phyloP scores from a whole-genome alignment of 306 rosid genomes.

The Inga laurina region DNA sequence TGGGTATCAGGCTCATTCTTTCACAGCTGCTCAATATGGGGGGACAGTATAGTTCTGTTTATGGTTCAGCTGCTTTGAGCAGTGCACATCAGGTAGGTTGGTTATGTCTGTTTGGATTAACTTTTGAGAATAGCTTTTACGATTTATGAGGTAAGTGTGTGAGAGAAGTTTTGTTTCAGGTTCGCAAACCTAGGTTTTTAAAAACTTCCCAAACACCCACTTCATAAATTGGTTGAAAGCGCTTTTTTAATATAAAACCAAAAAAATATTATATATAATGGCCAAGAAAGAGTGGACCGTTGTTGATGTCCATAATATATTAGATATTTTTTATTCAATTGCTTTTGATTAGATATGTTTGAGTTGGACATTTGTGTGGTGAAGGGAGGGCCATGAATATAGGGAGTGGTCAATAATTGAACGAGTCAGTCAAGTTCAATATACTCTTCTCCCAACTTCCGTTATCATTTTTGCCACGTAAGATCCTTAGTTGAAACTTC shows the following conservation, averaged over 20 bases:
- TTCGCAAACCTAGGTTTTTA: no score
- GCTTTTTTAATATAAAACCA: no score
- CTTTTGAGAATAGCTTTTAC: no score
- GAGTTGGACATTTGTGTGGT: not conserved
- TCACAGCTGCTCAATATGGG: slow-evolving; percentile 75
- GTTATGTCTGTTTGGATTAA: no score
- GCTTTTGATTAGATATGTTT: not conserved
- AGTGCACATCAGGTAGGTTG: slow-evolving; percentile 68
- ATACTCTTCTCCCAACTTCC: not conserved
- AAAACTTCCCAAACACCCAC: no score
- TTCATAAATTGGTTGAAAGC: no score
- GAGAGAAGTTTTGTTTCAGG: no score
- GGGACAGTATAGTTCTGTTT: slow-evolving; percentile 88
- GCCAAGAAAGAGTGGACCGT: no score
- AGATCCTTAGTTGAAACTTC: not conserved
- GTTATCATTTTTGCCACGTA: slow-evolving; percentile 1
- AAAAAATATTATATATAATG: no score
- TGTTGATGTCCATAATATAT: not conserved
- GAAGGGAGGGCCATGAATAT: not conserved
- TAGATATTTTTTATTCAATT: not conserved
- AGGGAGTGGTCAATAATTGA: not conserved
- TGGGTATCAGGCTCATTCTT: slow-evolving; percentile 69
- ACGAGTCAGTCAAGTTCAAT: not conserved
- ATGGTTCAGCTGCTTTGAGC: slow-evolving; percentile 75
- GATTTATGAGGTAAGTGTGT: no score